These are phyloP conservation scores for Plasmodium adleri DNA, from an alignment of 169 alveolate genomes.

Conservation along the genomic window DNA sequence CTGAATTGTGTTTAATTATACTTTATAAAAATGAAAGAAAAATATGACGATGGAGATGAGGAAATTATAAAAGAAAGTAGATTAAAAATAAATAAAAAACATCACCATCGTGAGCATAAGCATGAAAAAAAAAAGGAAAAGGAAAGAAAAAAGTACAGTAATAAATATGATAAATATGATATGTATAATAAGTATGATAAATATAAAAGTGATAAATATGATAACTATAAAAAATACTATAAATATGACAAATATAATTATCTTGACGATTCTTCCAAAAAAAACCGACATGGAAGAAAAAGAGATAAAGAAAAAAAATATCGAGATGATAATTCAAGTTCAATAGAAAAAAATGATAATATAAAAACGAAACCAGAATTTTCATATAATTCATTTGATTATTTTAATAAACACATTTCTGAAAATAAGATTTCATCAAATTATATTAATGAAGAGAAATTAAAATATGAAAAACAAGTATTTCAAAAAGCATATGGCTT, in stretches of 20 bases:
- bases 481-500: constrained; percentile 66
- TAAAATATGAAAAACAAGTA: constrained; percentile 64
- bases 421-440: constrained; percentile 18
- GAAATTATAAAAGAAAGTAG: neutral
- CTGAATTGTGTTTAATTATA: neutral
- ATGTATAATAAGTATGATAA: neutral
- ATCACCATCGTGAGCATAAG: neutral
- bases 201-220: neutral
- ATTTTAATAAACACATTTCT: constrained; percentile 13
- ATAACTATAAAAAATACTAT: no score
- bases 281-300: neutral
- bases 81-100: neutral
- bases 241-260: neutral
- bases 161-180: neutral
- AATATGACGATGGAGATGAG: neutral
- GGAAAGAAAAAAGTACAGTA: neutral
- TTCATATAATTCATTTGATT: constrained; percentile 52
- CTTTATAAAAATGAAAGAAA: constrained; percentile 19
- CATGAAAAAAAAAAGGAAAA: constrained; percentile 3
- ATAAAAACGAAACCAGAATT: constrained; percentile 1
- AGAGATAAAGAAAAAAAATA: neutral
- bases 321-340: neutral
- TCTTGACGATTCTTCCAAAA: neutral
- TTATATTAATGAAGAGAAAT: constrained; percentile 30
- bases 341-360: neutral